Base-by-base conservation (phyloP, 2,329 filamentous ascomycete species). In the Tolypocladium ovalisporum region DNA sequence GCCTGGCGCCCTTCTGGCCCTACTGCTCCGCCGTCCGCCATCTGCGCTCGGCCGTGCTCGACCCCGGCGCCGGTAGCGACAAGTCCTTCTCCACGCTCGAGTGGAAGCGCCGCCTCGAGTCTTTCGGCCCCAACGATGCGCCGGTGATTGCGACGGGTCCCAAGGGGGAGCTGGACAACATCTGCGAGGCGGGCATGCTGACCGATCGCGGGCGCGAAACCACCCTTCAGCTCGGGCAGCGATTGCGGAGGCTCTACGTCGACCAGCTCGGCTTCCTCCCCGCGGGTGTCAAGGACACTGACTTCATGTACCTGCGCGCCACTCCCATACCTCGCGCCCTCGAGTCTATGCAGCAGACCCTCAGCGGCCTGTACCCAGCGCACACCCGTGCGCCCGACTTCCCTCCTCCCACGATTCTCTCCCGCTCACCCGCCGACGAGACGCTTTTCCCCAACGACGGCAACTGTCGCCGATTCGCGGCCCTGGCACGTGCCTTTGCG, bases 21-120 rank as follows among this genome's bases (percentile, higher is more conserved):
- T 97, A 97, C 74, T 99, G 94, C 75, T 82, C 83, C 62, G 83
- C 86, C 57, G 89, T 88, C 27, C 82, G 84, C 59, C 85, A 87
- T 62, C 80, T 97, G 68, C 83, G 73, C 60, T 74, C 75, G 35
- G 75, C 72, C 61, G 71, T 83, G 36, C 74, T 83, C 39, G 73
- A 77, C 58, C 71, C 75, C 52, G 64, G 65, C 24, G 66, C 68
- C 54, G 68, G 67, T 29, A 1, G 64, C 27, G 59, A 60, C 56
- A 66, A 70, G 22, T 32, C 69, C 39, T 78, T 78, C 67, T 74
- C 74, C 47, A 74, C 75, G 9, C 66, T 83, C 3, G 78, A 82
- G 64, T 86, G 83, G 82, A 79, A 85, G 63, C 83, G 91, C 60
- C 84, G 88, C 52, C 79, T 97, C 53, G 94, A 99, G 73, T 88